phyloP scores from a whole-genome alignment of 169 alveolate genomes.

The Cyclospora cayetanensis region DNA sequence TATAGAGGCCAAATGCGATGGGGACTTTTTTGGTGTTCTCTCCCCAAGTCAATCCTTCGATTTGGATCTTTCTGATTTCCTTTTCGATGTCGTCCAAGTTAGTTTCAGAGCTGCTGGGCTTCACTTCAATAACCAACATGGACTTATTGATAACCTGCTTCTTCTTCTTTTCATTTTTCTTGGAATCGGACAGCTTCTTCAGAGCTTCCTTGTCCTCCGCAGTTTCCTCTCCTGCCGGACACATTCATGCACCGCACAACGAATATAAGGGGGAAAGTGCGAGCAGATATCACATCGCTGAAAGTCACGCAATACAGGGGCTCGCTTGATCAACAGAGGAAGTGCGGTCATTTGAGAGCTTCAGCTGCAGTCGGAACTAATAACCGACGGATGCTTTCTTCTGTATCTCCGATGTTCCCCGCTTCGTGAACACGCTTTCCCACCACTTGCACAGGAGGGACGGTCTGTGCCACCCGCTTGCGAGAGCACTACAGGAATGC shows the following conservation, averaged over 20 bases:
- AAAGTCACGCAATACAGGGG: background rate
- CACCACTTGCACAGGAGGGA: too few species aligned
- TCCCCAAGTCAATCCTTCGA: slow-evolving; percentile 90
- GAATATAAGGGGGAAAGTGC: background rate
- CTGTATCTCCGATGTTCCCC: background rate
- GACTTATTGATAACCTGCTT: slow-evolving; percentile 77
- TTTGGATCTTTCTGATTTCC: slow-evolving; percentile 79
- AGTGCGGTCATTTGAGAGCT: background rate
- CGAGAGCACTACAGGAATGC: background rate
- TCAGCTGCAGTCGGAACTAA: background rate
- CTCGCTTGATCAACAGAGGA: background rate
- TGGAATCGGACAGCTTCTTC: slow-evolving; percentile 55
- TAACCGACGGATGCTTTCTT: background rate
- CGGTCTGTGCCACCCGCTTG: background rate
- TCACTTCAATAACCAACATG: slow-evolving; percentile 85
- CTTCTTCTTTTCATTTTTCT: slow-evolving; percentile 75
- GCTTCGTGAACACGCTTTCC: too few species aligned
- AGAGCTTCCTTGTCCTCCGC: slow-evolving; percentile 46
- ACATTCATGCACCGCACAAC: background rate
- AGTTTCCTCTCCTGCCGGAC: slow-evolving; percentile 69
- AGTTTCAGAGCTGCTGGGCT: slow-evolving; percentile 85
- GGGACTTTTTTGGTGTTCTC: slow-evolving; percentile 85
- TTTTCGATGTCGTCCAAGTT: slow-evolving; percentile 83
- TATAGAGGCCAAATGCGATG: slow-evolving; percentile 87
- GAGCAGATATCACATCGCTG: background rate